These are phyloP conservation scores for Sonneratia alba DNA, from an alignment of 345 rosid genomes.

Conservation along the genomic window DNA sequence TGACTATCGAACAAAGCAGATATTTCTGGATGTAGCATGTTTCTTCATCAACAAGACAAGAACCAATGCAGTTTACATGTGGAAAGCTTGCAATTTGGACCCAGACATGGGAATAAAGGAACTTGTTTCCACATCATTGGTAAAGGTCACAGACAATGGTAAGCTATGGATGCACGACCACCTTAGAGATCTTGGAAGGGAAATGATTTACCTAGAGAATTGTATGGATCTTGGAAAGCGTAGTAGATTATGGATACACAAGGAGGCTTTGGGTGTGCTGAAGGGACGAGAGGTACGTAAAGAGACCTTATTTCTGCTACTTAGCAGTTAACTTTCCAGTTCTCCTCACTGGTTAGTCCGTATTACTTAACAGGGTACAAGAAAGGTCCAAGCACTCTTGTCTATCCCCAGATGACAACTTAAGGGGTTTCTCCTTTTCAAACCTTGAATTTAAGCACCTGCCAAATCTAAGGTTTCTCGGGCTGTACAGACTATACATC, in stretches of 20 bases:
- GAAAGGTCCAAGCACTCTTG: conserved; percentile 13
- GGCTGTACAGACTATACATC: background rate
- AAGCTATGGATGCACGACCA: conserved; percentile 7
- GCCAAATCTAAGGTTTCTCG: conserved; percentile 15
- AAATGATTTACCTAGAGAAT: conserved; percentile 11
- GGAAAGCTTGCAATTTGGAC: conserved; percentile 11
- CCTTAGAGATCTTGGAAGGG: conserved; percentile 21
- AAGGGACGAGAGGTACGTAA: conserved; percentile 4
- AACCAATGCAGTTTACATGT: conserved; percentile 10
- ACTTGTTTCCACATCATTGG: conserved; percentile 5
- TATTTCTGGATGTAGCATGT: conserved; percentile 11
- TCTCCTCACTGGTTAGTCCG: background rate
- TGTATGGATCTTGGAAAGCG: conserved; percentile 9
- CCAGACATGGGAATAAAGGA: background rate
- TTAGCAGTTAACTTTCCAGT: background rate
- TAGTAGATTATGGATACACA: conserved; percentile 20
- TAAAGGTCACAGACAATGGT: conserved; percentile 3
- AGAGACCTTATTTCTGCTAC: background rate
- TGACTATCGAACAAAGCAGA: conserved; percentile 1
- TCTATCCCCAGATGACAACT: background rate
- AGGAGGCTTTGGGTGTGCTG: conserved; percentile 11
- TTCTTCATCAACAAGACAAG: conserved; percentile 1
- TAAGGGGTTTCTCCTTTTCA: background rate
- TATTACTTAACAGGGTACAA: conserved; percentile 14
- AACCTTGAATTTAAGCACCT: conserved; percentile 11